These are phyloP conservation scores for Lecanicillium sp. DNA, from an alignment of 2,329 filamentous ascomycete species.

Conservation along the genomic window DNA sequence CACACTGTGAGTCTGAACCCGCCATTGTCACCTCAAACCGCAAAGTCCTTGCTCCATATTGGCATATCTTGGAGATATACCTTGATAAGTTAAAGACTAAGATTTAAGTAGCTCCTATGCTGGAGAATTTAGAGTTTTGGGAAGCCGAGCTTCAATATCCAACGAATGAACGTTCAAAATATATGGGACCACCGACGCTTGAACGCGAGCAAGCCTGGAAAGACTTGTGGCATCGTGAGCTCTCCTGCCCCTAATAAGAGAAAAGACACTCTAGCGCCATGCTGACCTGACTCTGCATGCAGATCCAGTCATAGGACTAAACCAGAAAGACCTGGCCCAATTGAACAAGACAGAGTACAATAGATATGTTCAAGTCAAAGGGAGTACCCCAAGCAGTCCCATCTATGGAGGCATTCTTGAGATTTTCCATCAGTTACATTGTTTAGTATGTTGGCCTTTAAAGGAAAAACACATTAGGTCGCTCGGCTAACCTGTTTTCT, in stretches of 20 bases:
- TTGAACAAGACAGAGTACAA: conserved; percentile 7
- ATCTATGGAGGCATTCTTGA: conserved; percentile 11
- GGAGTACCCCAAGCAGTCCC: conserved; percentile 5
- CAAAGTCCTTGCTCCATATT: no score
- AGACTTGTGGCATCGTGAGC: conserved; percentile 7
- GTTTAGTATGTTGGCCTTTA: conserved; percentile 6
- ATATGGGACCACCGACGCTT: conserved; percentile 8
- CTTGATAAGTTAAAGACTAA: no score
- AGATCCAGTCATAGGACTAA: conserved; percentile 4
- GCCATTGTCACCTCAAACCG: no score
- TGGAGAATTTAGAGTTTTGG: conserved; percentile 5
- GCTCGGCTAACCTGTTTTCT: background rate
- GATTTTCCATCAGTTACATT: conserved; percentile 12
- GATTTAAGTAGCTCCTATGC: conserved; percentile 2
- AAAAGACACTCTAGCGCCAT: no score
- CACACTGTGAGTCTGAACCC: no score
- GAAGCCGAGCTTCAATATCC: conserved; percentile 6
- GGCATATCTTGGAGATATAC: no score
- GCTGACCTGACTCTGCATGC: background rate
- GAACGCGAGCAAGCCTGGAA: conserved; percentile 5
- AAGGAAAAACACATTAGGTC: background rate
- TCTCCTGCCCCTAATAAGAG: background rate
- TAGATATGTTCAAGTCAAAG: conserved; percentile 2
- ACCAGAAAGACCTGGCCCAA: conserved; percentile 2
- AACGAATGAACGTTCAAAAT: conserved; percentile 5